Percentiles rank a stretch among this genome's conserved stretches.
These are phyloP conservation scores for Magnolia officinalis DNA, from an alignment of 164 flowering plant species.

Conservation along the genomic window DNA sequence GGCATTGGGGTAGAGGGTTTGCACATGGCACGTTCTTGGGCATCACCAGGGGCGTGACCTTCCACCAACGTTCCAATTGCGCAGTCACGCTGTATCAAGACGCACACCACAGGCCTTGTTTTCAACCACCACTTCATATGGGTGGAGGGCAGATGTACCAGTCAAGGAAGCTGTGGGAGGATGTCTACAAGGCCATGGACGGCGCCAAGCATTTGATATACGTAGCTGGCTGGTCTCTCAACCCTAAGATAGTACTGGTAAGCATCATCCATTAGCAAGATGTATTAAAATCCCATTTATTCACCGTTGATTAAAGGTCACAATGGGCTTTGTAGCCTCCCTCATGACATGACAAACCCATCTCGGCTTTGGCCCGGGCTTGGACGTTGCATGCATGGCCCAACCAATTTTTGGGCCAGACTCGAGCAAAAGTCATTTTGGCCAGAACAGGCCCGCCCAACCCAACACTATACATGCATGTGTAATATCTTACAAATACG, in stretches of 20 bases:
- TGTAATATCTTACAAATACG: too few species aligned
- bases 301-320: too few species aligned
- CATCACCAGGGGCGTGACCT: conserved; percentile 45
- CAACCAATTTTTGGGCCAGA: too few species aligned
- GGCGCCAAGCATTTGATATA: conserved; percentile 77
- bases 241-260: conserved; percentile 79
- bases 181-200: conserved; percentile 77
- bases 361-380: too few species aligned
- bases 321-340: too few species aligned
- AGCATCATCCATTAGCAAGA: conserved; percentile 11
- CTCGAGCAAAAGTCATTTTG: too few species aligned
- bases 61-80: conserved; percentile 69
- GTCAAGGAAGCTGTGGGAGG: conserved; percentile 83
- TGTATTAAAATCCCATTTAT: too few species aligned
- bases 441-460: too few species aligned
- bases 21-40: conserved; percentile 47
- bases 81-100: conserved; percentile 73
- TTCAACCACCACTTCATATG: conserved; percentile 44
- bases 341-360: too few species aligned
- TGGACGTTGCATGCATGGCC: too few species aligned
- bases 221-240: conserved; percentile 92
- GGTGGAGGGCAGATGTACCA: conserved; percentile 18
- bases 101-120: conserved; percentile 61
- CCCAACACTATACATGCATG: too few species aligned
- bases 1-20: conserved; percentile 54